A percentile compares a stretch with the other conserved stretches of the same genome.
These are phyloP conservation scores for Ophiostoma tasmaniense DNA, from an alignment of 2,329 filamentous ascomycete genomes.

Conservation along the genomic window DNA sequence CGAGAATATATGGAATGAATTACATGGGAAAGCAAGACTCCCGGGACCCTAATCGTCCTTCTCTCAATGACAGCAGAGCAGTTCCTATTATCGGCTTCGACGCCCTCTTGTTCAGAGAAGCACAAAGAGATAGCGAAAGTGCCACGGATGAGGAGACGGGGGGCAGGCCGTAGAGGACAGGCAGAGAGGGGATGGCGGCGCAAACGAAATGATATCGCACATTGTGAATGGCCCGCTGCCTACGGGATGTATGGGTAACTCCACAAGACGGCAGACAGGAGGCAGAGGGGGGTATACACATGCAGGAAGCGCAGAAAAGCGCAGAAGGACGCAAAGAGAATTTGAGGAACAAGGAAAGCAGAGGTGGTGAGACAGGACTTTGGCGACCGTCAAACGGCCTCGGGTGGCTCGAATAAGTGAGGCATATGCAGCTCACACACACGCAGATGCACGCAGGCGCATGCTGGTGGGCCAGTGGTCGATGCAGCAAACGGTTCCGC, in stretches of 20 bases:
- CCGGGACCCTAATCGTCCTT: neutral
- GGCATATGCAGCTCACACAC: neutral
- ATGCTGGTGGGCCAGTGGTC: neutral
- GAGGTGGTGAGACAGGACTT: neutral
- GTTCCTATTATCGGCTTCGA: neutral
- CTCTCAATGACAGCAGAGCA: neutral
- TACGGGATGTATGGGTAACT: neutral
- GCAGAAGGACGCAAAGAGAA: too few relatives aligned
- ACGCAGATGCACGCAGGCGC: neutral
- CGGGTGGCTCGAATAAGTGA: neutral
- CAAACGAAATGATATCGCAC: neutral
- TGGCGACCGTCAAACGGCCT: neutral
- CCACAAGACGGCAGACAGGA: neutral
- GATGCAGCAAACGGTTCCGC: conserved; percentile 11
- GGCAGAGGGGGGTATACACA: neutral
- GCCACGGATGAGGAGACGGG: neutral
- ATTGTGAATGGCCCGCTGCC: neutral
- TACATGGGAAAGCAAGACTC: neutral
- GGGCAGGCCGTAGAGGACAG: neutral
- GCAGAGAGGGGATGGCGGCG: neutral
- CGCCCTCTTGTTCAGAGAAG: neutral
- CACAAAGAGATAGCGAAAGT: neutral
- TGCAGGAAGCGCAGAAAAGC: too few relatives aligned
- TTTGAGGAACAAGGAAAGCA: neutral
- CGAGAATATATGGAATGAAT: conserved; percentile 10